Evolutionary conservation across 352 stramenopile genomes (phyloP), one percentile per base, ranked within the genome.

Genomic region (Phytopythium ostracodes): DNA sequence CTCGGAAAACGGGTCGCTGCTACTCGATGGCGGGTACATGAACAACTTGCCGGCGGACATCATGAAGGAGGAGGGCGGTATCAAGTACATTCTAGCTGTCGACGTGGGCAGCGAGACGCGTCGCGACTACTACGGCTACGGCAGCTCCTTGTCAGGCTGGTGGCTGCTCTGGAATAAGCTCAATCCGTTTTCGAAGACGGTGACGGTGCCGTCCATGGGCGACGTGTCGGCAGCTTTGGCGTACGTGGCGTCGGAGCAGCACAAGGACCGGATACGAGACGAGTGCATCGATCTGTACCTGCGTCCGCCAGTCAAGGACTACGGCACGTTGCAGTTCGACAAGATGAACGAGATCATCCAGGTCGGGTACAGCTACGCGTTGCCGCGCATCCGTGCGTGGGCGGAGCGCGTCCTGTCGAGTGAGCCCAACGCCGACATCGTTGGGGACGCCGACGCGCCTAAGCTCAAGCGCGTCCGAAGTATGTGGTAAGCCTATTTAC

Each of bases 31-130:
- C 22, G 91, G 91, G 0, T 98, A 98, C 68, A 93, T 97, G 72
- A 98, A 98, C 74, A 98, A 98, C 60, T 68, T 98, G 14, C 92
- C 93, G 4, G 91, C 86, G 2, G 90, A 98, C 65, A 81, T 98
- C 35, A 97, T 98, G 79, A 88, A 91, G 59, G 84, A 94, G 42
- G 82, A 96, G 65, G 79, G 85, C 6, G 88, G 88, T 10, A 92
- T 96, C 58, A 89, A 92, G 60, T 94, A 92, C 56, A 89, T 97
- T 46, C 76, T 98, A 29, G 92, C 89, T 5, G 88, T 97, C 2
- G 89, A 97, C 70, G 91, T 98, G 15, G 87, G 86, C 29, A 92
- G 87, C 40, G 87, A 96, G 36, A 76, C 80, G 2, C 73, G 81
- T 3, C 86, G 77, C 0, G 77, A 91, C 8, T 92, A 91, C 33